phyloP scores from a whole-genome alignment of 169 alveolate species.

The Eimeria acervulina region DNA sequence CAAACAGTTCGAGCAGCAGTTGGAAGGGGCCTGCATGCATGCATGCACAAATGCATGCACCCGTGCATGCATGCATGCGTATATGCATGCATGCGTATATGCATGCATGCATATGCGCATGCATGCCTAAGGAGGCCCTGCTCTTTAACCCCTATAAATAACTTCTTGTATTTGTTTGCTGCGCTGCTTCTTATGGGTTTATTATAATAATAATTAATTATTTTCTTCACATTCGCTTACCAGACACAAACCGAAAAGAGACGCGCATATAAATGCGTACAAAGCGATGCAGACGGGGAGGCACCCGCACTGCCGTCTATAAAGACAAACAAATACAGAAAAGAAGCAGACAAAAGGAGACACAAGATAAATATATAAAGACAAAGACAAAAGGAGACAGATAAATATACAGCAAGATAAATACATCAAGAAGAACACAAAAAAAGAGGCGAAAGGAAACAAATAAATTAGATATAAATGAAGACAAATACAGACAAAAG shows the following conservation, averaged over 20 bases:
- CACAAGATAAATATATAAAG: no score
- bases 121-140: no score
- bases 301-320: constrained; percentile 48
- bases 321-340: not conserved
- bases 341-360: not conserved
- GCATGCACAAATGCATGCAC: not conserved
- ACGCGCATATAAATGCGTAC: constrained; percentile 66
- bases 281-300: constrained; percentile 81
- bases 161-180: not conserved
- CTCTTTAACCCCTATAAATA: no score
- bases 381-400: not conserved
- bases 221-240: not conserved
- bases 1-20: constrained; percentile 75
- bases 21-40: constrained; percentile 71
- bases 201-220: no score
- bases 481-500: no score
- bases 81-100: not conserved
- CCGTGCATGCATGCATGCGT: not conserved
- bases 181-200: no score
- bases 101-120: not conserved
- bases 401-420: no score
- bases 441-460: no score
- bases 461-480: no score
- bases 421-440: not conserved
- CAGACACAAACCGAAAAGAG: constrained; percentile 72